Conservation (phyloP, 441 rosid species). For the Populus hybrid region DNA sequence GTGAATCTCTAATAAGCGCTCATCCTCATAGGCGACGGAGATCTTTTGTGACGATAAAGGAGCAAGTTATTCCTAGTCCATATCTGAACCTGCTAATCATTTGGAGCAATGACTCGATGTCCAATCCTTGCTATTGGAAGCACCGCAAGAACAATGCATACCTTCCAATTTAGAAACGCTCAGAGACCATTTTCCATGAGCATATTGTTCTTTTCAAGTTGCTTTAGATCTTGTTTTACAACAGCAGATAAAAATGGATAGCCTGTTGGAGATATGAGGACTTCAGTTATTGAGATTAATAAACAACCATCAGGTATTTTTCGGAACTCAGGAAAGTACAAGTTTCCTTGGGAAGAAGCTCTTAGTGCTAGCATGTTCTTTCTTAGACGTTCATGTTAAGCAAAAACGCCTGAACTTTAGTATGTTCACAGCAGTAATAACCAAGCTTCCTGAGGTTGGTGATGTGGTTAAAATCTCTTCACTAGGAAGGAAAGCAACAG, state of each 20-base stretch:
- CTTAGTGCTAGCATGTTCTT: not conserved
- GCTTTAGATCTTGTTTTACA: not conserved
- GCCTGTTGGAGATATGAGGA: conserved; percentile 5
- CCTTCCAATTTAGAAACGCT: too few relatives aligned
- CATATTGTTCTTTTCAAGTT: too few relatives aligned
- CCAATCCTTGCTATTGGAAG: not conserved
- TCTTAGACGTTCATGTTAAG: not conserved
- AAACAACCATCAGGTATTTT: conserved; percentile 44
- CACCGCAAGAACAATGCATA: not conserved
- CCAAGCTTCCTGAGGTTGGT: conserved; percentile 57
- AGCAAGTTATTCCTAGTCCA: too few relatives aligned
- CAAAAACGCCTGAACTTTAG: not conserved
- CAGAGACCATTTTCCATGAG: too few relatives aligned
- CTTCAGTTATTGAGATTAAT: conserved; percentile 30
- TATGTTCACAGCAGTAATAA: conserved; percentile 29
- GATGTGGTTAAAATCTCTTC: conserved; percentile 56
- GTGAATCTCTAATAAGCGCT: too few relatives aligned
- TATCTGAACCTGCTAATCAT: too few relatives aligned
- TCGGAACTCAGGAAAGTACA: conserved; percentile 3
- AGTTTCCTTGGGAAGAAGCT: not conserved
- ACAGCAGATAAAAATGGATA: conserved; percentile 23
- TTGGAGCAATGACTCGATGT: too few relatives aligned
- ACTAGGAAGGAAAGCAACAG: conserved; percentile 60
- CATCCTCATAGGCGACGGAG: too few relatives aligned
- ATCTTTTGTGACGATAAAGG: too few relatives aligned